Percentiles rank a stretch among this genome's conserved stretches.
Evolutionary conservation across 805 yeast genomes (phyloP).

Genomic region (Myxozyma nipponensis): DNA sequence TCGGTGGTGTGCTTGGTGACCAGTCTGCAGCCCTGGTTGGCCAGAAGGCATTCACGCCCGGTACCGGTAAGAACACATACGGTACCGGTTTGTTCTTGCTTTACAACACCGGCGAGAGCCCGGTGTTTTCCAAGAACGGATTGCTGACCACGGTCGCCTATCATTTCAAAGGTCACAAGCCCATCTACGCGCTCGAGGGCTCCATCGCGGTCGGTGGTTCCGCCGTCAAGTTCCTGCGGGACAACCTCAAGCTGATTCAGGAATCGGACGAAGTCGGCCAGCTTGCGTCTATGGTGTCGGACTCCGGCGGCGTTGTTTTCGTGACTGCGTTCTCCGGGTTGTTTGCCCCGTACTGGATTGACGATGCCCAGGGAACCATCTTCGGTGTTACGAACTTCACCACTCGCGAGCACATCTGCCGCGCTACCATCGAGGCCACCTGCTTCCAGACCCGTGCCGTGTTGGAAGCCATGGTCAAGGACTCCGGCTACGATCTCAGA

Average conservation of each 20-base stretch:
- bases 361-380: slow-evolving; percentile 86
- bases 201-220: slow-evolving; percentile 96
- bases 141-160: slow-evolving; percentile 85
- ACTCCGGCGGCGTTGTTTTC: slow-evolving; percentile 87
- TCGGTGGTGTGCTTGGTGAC: slow-evolving; percentile 90
- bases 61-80: slow-evolving; percentile 90
- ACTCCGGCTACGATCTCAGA: slow-evolving; percentile 59
- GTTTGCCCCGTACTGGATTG: slow-evolving; percentile 95
- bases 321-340: slow-evolving; percentile 94
- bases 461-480: slow-evolving; percentile 82
- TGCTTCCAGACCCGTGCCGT: slow-evolving; percentile 92
- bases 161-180: slow-evolving; percentile 73
- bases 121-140: slow-evolving; percentile 72
- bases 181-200: slow-evolving; percentile 90
- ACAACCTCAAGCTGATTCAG: slow-evolving; percentile 77
- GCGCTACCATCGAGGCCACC: slow-evolving; percentile 94
- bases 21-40: slow-evolving; percentile 93
- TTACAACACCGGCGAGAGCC: slow-evolving; percentile 76
- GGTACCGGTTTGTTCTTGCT: slow-evolving; percentile 94
- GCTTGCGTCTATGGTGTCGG: slow-evolving; percentile 72
- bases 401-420: slow-evolving; percentile 84
- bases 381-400: slow-evolving; percentile 91
- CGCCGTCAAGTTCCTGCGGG: slow-evolving; percentile 89
- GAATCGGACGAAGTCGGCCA: slow-evolving; percentile 87
- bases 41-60: slow-evolving; percentile 76